These are phyloP conservation scores for Phtheirospermum japonicum DNA, from an alignment of 257 asterid species.

Conservation along the genomic window DNA sequence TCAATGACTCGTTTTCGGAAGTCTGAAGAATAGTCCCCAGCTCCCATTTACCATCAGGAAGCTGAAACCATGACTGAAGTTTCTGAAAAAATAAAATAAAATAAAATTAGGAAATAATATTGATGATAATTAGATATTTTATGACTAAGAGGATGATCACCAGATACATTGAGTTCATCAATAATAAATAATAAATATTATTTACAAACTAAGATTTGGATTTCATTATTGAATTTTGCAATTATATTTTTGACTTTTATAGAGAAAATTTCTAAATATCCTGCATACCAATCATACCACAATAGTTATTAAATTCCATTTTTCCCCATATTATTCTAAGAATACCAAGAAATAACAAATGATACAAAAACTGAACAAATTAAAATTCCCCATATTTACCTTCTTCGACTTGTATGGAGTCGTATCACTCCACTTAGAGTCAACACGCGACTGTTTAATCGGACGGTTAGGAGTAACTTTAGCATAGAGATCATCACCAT, in stretches of 20 bases:
- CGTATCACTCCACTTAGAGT: conserved; percentile 66
- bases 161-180: too few relatives aligned
- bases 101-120: neutral
- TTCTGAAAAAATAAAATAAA: conserved; percentile 41
- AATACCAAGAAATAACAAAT: neutral
- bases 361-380: neutral
- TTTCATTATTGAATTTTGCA: too few relatives aligned
- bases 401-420: conserved; percentile 56
- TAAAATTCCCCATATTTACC: conserved; percentile 38
- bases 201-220: too few relatives aligned
- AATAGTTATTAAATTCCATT: neutral
- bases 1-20: conserved; percentile 54
- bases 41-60: conserved; percentile 82
- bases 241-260: too few relatives aligned
- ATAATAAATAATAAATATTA: too few relatives aligned
- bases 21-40: conserved; percentile 59
- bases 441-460: conserved; percentile 32
- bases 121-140: neutral
- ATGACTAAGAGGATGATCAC: neutral
- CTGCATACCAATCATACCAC: neutral
- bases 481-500: conserved; percentile 39
- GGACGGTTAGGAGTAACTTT: conserved; percentile 33
- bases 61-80: conserved; percentile 72
- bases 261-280: neutral
- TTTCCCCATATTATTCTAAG: neutral